Base-by-base conservation (phyloP, 2,329 filamentous ascomycete species). In the Aspergillus sp. region DNA sequence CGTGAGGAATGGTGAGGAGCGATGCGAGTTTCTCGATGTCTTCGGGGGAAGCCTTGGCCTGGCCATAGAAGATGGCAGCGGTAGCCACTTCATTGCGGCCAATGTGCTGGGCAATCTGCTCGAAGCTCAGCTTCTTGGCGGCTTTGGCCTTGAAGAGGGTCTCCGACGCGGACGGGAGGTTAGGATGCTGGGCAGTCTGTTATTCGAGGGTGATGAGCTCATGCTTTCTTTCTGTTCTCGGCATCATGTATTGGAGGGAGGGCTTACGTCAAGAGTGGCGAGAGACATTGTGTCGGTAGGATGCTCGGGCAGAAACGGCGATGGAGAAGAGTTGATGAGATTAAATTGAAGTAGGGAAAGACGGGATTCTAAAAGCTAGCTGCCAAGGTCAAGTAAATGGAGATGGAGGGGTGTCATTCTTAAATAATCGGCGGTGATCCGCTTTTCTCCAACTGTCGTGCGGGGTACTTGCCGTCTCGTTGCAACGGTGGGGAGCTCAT, bases 21-120 rank as follows among this genome's bases (percentile, higher is more conserved):
- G 82, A 70, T 1, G 90, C 85, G 1, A 97, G 85, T 61, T 86
- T 88, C 60, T 84, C 76, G 66, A 86, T 82, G 67, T 95, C 91
- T 63, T 91, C 89, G 0, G 84, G 71, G 0, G 88, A 89, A 1
- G 91, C 90, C 69, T 86, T 86, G 5, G 90, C 87, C 75, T 95
- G 91, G 30, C 93, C 93, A 75, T 97, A 97, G 84, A 97, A 97
- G 64, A 97, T 81, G 2, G 92, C 92, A 2, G 93, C 93, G 3
- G 90, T 86, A 43, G 91, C 91, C 45, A 97, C 91, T 78, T 97
- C 91, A 72, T 89, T 87, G 65, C 92, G 90, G 64, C 87, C 88
- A 58, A 97, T 83, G 30, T 87, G 82, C 66, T 87, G 78, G 55
- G 87, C 91, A 70, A 97, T 92, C 47, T 85, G 79, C 74, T 92